Evolutionary conservation across 768 basidiomycete genomes (phyloP), one percentile per base, ranked within the genome.

Genomic region (Hygrophorus russula): DNA sequence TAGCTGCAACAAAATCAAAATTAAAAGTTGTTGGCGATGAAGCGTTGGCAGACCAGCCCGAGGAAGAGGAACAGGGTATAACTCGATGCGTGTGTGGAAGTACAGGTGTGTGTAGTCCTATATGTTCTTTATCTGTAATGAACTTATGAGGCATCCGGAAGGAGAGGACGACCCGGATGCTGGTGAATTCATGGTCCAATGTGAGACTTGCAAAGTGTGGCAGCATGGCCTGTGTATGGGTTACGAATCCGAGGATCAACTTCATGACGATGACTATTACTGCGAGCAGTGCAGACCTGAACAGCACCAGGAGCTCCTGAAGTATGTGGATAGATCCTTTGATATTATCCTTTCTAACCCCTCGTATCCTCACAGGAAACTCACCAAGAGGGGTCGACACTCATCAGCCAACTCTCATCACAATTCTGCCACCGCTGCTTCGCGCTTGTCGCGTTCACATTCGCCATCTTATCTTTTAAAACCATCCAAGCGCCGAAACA

Each of bases 191-290:
- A 96, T 97, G 89, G 90, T 97, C 40, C 86, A 91, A 60, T 99
- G 94, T 65, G 94, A 98, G 65, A 81, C 71, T 35, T 99, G 94
- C 69, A 87, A 92, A 56, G 89, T 88, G 44, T 99, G 94, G 94
- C 94, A 99, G 64, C 94, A 99, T 59, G 92, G 92, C 2, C 71
- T 81, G 8, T 99, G 96, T 66, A 90, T 99, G 79, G 94, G 92
- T 33, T 87, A 86, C 60, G 80, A 86, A 51, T 75, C 76, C 28
- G 80, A 84, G 56, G 78, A 78, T 53, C 72, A 77, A 53, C 72
- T 84, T 34, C 78, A 76, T 56, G 72, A 76, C 58, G 76, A 76
- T 50, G 82, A 90, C 60, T 98, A 98, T 61, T 92, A 82, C 53
- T 99, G 96, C 64, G 96, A 99, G 63, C 66, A 76, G 50, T 99